Conservation (phyloP, 2,329 filamentous ascomycete species). For the Raffaelea arxii region DNA sequence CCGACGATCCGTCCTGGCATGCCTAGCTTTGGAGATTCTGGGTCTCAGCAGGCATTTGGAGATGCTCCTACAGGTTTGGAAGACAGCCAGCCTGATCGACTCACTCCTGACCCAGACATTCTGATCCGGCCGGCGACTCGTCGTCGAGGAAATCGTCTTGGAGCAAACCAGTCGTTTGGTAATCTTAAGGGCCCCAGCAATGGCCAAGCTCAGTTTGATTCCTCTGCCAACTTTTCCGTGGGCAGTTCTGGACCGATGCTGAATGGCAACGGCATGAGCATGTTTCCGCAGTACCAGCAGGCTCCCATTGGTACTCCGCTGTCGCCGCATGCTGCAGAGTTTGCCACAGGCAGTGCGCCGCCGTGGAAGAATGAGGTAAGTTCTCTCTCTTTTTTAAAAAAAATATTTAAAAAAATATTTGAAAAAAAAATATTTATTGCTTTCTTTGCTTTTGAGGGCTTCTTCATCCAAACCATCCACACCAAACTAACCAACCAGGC, state of each 20-base stretch:
- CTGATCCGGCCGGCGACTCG: slow-evolving; percentile 29
- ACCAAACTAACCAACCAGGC: too few species aligned
- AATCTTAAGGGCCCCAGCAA: slow-evolving; percentile 28
- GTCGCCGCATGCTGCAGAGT: slow-evolving; percentile 66
- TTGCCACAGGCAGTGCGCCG: slow-evolving; percentile 43
- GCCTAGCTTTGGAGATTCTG: slow-evolving; percentile 29
- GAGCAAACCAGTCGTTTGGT: slow-evolving; percentile 19
- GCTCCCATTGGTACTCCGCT: slow-evolving; percentile 55
- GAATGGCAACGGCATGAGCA: slow-evolving; percentile 28
- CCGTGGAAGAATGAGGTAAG: slow-evolving; percentile 48
- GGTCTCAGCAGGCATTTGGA: slow-evolving; percentile 17
- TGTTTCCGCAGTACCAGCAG: slow-evolving; percentile 41
- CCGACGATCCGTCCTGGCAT: slow-evolving; percentile 29
- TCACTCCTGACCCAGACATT: slow-evolving; percentile 39
- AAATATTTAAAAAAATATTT: too few species aligned
- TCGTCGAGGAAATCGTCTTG: slow-evolving; percentile 33
- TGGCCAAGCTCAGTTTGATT: slow-evolving; percentile 19
- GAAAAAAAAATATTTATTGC: too few species aligned
- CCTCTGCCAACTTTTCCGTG: slow-evolving; percentile 13
- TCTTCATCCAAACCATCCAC: too few species aligned
- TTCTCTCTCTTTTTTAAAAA: not conserved
- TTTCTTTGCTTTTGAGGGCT: too few species aligned
- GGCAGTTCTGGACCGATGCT: slow-evolving; percentile 20
- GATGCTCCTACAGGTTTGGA: slow-evolving; percentile 26
- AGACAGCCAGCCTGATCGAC: slow-evolving; percentile 33